phyloP scores from a whole-genome alignment of 345 rosid genomes.

The Sonneratia alba region DNA sequence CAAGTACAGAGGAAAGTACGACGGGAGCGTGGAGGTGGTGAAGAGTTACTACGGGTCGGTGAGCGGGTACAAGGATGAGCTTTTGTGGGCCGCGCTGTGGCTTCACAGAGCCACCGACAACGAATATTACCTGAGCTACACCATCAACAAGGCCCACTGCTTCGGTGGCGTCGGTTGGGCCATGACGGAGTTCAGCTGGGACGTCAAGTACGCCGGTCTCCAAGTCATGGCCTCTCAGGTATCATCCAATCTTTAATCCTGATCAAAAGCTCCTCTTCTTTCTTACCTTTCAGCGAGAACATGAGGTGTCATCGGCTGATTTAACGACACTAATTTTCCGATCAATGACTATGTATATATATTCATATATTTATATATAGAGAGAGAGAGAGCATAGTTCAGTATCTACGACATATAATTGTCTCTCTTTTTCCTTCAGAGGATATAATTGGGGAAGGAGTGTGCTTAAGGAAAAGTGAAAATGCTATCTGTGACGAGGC shows the following conservation, averaged over 20 bases:
- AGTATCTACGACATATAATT: too few species aligned
- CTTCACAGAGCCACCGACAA: slow-evolving; percentile 85
- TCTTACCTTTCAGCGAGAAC: too few species aligned
- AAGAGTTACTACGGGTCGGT: slow-evolving; percentile 83
- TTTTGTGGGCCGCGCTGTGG: slow-evolving; percentile 96
- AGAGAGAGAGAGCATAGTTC: too few species aligned
- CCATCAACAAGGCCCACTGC: slow-evolving; percentile 40
- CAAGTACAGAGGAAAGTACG: slow-evolving; percentile 66
- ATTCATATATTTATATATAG: too few species aligned
- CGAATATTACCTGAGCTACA: slow-evolving; percentile 43
- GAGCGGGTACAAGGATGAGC: slow-evolving; percentile 93
- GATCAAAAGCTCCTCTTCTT: not conserved
- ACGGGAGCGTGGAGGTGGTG: slow-evolving; percentile 58
- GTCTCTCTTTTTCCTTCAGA: too few species aligned
- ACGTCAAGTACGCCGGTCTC: slow-evolving; percentile 84
- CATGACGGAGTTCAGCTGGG: slow-evolving; percentile 96
- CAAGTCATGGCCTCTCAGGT: slow-evolving; percentile 84
- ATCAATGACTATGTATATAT: too few species aligned
- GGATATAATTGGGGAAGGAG: too few species aligned
- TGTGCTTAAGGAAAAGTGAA: too few species aligned
- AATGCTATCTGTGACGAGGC: too few species aligned
- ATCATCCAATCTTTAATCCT: not conserved
- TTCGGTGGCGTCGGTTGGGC: slow-evolving; percentile 91
- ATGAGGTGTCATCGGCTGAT: too few species aligned
- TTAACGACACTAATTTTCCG: too few species aligned